Base-by-base conservation (phyloP, 2,329 filamentous ascomycete species). In the Rutstroemia sydowiana region DNA sequence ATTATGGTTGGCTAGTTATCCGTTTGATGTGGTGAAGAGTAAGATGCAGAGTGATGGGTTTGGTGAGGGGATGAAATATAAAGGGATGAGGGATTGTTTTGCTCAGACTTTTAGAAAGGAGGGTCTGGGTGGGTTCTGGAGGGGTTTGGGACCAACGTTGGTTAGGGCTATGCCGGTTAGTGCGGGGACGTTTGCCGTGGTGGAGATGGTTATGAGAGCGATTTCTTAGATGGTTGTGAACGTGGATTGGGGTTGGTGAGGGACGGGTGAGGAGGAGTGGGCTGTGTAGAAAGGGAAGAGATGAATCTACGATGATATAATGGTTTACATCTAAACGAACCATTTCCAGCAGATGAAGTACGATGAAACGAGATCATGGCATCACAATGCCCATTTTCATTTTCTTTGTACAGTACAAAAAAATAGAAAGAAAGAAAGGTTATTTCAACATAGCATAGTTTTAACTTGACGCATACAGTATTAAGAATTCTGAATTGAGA, bases 11-110 rank as follows among this genome's bases (percentile, higher is more conserved):
- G 78, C 79, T 32, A 95, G 89, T 66, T 98, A 98, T 72, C 93
- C 93, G 20, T 86, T 98, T 59, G 93, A 98, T 71, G 92, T 98
- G 26, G 73, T 98, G 71, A 98, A 98, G 86, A 95, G 89, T 72
- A 97, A 95, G 81, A 96, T 97, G 92, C 93, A 98, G 79, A 95
- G 86, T 53, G 93, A 98, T 71, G 91, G 88, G 0, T 93, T 96
- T 66, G 89, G 88, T 4, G 56, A 68, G 45, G 72, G 78, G 57
- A 82, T 84, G 74, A 78, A 77, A 66, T 98, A 87, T 72, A 80
- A 74, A 68, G 84, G 75, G 51, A 96, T 96, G 92, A 79, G 85
- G 47, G 87, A 95, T 71, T 95, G 88, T 73, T 95, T 97, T 70
- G 78, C 75, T 54, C 82, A 95, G 75, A 95, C 86, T 2, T 95